Conservation (phyloP, 441 rosid genomes). For the Brassica balearica region DNA sequence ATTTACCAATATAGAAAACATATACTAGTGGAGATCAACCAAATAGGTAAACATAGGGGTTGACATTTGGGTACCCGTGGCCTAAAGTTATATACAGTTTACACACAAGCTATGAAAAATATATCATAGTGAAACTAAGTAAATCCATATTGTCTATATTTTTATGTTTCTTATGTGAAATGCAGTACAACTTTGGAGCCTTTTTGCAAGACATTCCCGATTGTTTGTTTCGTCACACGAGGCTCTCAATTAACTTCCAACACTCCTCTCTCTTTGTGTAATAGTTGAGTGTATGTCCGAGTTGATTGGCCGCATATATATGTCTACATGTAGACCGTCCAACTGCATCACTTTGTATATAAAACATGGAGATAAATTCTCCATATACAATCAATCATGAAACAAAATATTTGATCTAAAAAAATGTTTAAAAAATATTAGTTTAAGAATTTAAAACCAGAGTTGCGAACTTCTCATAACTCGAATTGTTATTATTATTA, state of each 20-base stretch:
- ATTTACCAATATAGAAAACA: neutral
- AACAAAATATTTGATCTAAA: neutral
- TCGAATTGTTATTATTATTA: neutral
- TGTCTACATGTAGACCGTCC: neutral
- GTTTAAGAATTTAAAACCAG: neutral
- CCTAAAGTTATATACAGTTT: neutral
- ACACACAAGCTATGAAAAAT: neutral
- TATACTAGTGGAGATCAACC: neutral
- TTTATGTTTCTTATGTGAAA: neutral
- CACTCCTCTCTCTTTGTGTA: neutral
- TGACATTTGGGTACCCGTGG: neutral
- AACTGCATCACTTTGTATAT: neutral
- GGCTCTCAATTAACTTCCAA: neutral
- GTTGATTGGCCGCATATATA: neutral
- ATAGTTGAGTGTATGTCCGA: neutral
- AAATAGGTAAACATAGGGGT: neutral
- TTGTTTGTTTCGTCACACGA: slow-evolving; percentile 11
- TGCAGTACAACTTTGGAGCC: slow-evolving; percentile 3
- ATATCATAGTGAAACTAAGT: neutral
- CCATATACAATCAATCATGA: slow-evolving; percentile 11
- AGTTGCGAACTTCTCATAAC: neutral
- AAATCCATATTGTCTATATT: neutral
- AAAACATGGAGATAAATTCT: neutral
- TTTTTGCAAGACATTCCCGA: slow-evolving; percentile 15
- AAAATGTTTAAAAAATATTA: neutral